Evolutionary conservation across 2,329 filamentous ascomycete species (phyloP), one percentile per base, ranked within the genome.

Genomic region (Blastomyces silverae): DNA sequence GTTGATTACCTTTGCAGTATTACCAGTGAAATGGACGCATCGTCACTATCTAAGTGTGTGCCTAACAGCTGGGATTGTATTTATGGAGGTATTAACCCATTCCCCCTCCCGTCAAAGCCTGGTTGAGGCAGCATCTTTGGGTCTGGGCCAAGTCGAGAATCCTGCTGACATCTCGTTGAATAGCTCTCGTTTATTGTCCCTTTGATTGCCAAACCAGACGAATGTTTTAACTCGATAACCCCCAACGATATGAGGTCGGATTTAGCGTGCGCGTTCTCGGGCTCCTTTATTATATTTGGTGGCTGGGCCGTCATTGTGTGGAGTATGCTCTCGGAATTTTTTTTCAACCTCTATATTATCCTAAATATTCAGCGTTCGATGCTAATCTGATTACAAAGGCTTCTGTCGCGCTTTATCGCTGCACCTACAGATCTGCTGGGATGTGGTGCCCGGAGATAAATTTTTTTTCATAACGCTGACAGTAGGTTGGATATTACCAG

Each of bases 351-450:
- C 42, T 20, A 52, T 57, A 37, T n/a, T 48, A 50, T 50, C 22
- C 34, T 52, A 61, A 61, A 39, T 25, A 31, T 22, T 28, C 20
- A n/a, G 31, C 15, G 22, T 44, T 37, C 60, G 59, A 48, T 63
- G 60, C 20, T 34, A 58, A 46, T 31, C 20, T 60, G 37, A 11
- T 20, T 5, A 17, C 62, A 79, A 63, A 74, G 86, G 92, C 68
- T 96, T 97, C 74, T 83, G 97, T 66, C 87, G 94, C 68, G 90
- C 93, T 0, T 79, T 97, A 44, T 96, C 92, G 4, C 88, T 99
- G 71, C 94, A 99, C 77, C 86, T 99, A 34, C 94, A 97, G 77
- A 97, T 99, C 69, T 97, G 92, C 81, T 99, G 94, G 94, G 92
- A 97, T 76, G 84, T 95, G 44, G 87, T 93, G 8, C 90, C 96